Evolutionary conservation across 306 rosid genomes (phyloP), one percentile per base, ranked within the genome.

Genomic region (Acacia confusa): DNA sequence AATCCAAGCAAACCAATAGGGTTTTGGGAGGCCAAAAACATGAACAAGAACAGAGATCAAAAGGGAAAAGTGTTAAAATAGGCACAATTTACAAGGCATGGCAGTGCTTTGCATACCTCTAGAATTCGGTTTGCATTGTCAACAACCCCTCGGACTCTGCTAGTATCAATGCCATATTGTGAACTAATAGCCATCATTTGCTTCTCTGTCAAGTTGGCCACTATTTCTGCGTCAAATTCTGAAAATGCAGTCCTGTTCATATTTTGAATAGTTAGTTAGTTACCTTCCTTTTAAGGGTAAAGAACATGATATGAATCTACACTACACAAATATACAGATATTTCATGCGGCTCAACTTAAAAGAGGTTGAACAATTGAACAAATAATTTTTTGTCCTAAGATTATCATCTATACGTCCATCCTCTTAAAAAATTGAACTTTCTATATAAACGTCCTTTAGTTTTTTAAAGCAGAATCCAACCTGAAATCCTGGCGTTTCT

Each of bases 401-500:
- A 25, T 61, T 28, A 63, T 63, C n/a, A 30, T 28, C 30, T 14
- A 14, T 15, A 14, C 69, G 70, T 17, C 10, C 13, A 65, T 32
- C 70, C 22, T 28, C 41, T 30, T 15, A 15, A 5, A 30, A 16
- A 65, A 65, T 32, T 17, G 69, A 63, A 28, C n/a, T 65, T 65
- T 28, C 8, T 8, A 30, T 64, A 7, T 4, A 15, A 64, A 28
- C 17, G 16, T 7, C 22, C 20, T 60, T 12, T 6, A 64, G 11
- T 16, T 14, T 4, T 73, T 73, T 67, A 9, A 9, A 14, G 25
- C 61, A 32, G 19, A 79, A 57, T 19, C 78, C 16, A 72, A 91
- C 97, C 97, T 92, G 88, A 92, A 92, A 76, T 92, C 89, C 81
- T 80, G 91, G 61, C 98, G 97, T 91, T 91, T 93, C 88, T 93